Evolutionary conservation across 768 basidiomycete genomes (phyloP), one percentile per base, ranked within the genome.

Genomic region (Neoboletus magnificus): DNA sequence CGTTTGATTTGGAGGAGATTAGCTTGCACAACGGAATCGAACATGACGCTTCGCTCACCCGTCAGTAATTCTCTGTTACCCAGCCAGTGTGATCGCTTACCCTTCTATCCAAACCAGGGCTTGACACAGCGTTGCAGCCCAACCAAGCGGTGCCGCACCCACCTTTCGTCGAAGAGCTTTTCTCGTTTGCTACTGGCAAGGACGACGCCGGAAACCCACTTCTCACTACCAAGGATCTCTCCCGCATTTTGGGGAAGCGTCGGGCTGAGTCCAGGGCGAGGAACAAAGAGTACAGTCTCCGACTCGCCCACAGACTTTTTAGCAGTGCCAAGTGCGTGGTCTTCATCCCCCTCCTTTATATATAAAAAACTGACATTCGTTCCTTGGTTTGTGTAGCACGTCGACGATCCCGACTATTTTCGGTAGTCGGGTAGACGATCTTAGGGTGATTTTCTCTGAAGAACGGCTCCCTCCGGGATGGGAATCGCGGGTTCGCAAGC

Each of bases 381-480:
- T 33, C 36, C 10, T 53, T 15, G 5, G 1, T 42, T 42, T 42
- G 29, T 29, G 12, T 55, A 89, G 86, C 69, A 76, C 83, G 0
- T 80, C 85, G 0, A 85, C 86, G 0, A 58, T 91, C 47, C 69
- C 86, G 16, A 79, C 77, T 1, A 81, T 85, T 54, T 84, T 88
- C 58, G 89, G 86, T 4, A 85, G 87, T 2, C 74, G 76, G 30
- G 64, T 84, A 9, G 67, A 74, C 6, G 85, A 85, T 53, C 61
- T 90, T 30, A 70, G 77, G 40, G 57, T 77, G 1, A 62, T 88
- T 46, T 70, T 91, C 29, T 64, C 74, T 6, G 85, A 91, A 50
- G 89, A 91, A 60, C 80, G 87, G 20, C 64, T 91, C 25, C 84
- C 84, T 1, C 76, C 84, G 0, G 82, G 82, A 23, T 91, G 87